Percentiles rank a stretch among this genome's conserved stretches.
Conservation (phyloP, 768 basidiomycete species). For the Thelephora ganbajun region DNA sequence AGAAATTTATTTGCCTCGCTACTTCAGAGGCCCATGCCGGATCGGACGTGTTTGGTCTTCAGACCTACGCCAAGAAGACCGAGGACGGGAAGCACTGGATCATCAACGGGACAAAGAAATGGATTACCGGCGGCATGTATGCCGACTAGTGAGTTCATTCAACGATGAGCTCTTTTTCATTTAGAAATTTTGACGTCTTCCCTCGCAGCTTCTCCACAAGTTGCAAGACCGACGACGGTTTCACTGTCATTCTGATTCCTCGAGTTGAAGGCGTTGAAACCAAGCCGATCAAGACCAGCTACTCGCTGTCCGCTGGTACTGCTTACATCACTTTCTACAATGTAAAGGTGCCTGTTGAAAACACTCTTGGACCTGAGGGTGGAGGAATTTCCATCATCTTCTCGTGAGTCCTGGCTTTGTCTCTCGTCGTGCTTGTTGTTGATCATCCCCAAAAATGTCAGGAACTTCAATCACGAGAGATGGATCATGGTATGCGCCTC, state of each 20-base stretch:
- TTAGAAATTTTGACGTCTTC: too few species aligned
- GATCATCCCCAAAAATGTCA: slow-evolving; percentile 16
- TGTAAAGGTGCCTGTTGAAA: slow-evolving; percentile 75
- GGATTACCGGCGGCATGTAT: slow-evolving; percentile 66
- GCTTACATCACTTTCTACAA: slow-evolving; percentile 73
- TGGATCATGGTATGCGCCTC: slow-evolving; percentile 81
- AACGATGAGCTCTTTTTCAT: too few species aligned
- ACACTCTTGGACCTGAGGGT: slow-evolving; percentile 73
- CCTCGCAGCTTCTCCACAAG: slow-evolving; percentile 66
- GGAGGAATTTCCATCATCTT: slow-evolving; percentile 54
- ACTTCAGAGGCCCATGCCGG: slow-evolving; percentile 85
- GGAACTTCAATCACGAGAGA: slow-evolving; percentile 92
- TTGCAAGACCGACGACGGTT: slow-evolving; percentile 58
- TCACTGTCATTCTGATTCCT: slow-evolving; percentile 80
- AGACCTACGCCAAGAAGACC: slow-evolving; percentile 65
- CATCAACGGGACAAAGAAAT: slow-evolving; percentile 80
- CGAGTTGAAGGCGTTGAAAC: slow-evolving; percentile 74
- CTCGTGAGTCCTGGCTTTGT: slow-evolving; percentile 20
- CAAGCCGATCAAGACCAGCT: slow-evolving; percentile 79
- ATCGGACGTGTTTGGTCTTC: slow-evolving; percentile 69
- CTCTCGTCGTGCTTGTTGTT: not conserved
- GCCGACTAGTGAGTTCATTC: slow-evolving; percentile 18
- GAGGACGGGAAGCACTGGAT: slow-evolving; percentile 78
- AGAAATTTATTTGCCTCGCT: slow-evolving; percentile 78
- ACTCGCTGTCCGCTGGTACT: slow-evolving; percentile 81